Conservation (phyloP, 805 yeast genomes). For the Yamadazyma akitaensis region DNA sequence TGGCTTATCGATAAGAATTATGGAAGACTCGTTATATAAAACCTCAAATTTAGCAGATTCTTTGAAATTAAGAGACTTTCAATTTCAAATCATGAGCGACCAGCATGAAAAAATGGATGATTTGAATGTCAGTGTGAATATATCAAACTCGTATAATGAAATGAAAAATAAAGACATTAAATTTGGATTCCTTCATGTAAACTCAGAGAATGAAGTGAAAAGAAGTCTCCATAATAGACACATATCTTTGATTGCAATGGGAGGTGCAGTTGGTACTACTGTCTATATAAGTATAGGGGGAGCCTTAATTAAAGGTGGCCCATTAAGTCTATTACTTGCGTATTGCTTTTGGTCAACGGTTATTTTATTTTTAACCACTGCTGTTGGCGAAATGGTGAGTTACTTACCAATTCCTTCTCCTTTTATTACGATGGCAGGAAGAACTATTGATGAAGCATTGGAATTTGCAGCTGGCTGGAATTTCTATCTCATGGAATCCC, state of each 20-base stretch:
- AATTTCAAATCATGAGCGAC: too few species aligned
- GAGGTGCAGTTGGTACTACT: constrained; percentile 20
- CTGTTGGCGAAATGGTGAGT: constrained; percentile 40
- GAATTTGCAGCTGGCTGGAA: constrained; percentile 41
- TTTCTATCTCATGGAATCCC: constrained; percentile 18
- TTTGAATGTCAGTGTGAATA: background rate
- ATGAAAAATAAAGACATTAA: background rate
- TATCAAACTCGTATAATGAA: background rate
- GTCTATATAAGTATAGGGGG: constrained; percentile 13
- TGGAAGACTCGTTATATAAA: too few species aligned
- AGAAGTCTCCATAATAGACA: constrained; percentile 12
- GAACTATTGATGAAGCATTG: constrained; percentile 34
- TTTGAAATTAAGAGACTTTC: too few species aligned
- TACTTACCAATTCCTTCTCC: constrained; percentile 37
- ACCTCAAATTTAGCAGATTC: too few species aligned
- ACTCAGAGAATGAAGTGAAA: constrained; percentile 10
- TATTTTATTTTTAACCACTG: constrained; percentile 34
- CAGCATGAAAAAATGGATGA: background rate
- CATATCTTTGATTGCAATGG: constrained; percentile 17
- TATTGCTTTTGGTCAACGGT: constrained; percentile 33
- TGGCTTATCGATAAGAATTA: too few species aligned
- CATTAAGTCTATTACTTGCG: constrained; percentile 31
- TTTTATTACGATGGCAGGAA: constrained; percentile 37
- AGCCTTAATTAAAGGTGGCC: constrained; percentile 30
- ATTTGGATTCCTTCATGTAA: background rate